These are phyloP conservation scores for Nakaseomyces glabratus DNA, from an alignment of 1,139 yeast genomes.

Conservation along the genomic window DNA sequence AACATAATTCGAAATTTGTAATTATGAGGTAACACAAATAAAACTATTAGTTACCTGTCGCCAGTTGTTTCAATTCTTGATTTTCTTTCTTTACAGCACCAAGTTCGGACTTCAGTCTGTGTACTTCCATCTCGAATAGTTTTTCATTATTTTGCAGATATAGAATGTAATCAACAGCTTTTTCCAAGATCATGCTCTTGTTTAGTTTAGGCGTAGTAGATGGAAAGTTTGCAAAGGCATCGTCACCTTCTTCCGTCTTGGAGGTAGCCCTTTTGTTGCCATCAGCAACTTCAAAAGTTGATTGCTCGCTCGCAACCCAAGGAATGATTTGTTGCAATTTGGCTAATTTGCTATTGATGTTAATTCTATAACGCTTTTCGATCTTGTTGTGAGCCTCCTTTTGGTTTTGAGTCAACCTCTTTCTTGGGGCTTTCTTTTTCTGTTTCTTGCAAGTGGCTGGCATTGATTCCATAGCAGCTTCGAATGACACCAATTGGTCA, in stretches of 20 bases:
- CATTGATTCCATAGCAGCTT: neutral
- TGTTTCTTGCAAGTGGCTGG: neutral
- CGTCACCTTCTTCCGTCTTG: constrained; percentile 9
- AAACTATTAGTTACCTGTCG: too few species aligned
- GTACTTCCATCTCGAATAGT: constrained; percentile 27
- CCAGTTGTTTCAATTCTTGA: constrained; percentile 7
- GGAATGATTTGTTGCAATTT: constrained; percentile 55
- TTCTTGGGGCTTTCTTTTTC: constrained; percentile 45
- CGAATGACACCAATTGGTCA: neutral
- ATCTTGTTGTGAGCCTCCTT: constrained; percentile 65
- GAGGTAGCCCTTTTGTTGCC: constrained; percentile 11
- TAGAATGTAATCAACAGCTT: constrained; percentile 53
- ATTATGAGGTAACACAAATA: too few species aligned
- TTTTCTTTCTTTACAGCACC: constrained; percentile 16
- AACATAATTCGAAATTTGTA: too few species aligned
- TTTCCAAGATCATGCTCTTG: constrained; percentile 57
- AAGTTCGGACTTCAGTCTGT: constrained; percentile 31
- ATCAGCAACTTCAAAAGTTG: constrained; percentile 47
- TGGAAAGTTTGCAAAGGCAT: constrained; percentile 9
- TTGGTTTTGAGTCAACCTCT: constrained; percentile 51
- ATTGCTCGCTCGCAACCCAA: constrained; percentile 47
- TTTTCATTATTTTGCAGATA: constrained; percentile 41
- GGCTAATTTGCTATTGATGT: constrained; percentile 62
- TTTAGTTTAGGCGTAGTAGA: constrained; percentile 38
- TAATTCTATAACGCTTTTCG: constrained; percentile 60